Percentiles rank a stretch among this genome's conserved stretches.
These are phyloP conservation scores for Clitocybe nebularis DNA, from an alignment of 1,284 basidiomycete species.

Conservation along the genomic window DNA sequence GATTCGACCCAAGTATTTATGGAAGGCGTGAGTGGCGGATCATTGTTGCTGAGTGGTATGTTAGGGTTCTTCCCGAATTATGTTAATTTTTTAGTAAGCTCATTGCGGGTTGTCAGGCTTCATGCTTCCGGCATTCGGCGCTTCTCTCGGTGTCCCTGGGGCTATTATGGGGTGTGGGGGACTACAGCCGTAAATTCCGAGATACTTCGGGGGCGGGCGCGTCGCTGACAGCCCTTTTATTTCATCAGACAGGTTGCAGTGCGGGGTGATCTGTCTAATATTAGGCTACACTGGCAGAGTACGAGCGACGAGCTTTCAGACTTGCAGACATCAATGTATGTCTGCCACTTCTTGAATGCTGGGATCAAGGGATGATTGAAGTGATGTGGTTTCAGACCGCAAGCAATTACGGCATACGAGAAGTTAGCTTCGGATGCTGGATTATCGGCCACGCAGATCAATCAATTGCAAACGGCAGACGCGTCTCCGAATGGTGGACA, in stretches of 20 bases:
- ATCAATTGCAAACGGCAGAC: slow-evolving; percentile 18
- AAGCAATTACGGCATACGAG: slow-evolving; percentile 20
- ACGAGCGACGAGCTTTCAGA: slow-evolving; percentile 18
- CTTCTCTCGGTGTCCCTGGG: slow-evolving; percentile 20
- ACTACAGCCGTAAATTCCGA: slow-evolving; percentile 20
- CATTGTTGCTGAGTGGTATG: slow-evolving; percentile 21
- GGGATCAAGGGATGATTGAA: no score
- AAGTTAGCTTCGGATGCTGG: slow-evolving; percentile 17
- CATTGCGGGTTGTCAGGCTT: slow-evolving; percentile 14
- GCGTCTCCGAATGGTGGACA: slow-evolving; percentile 20
- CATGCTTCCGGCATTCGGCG: slow-evolving; percentile 21
- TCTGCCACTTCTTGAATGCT: background rate
- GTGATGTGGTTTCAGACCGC: slow-evolving; percentile 19
- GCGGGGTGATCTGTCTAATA: slow-evolving; percentile 19
- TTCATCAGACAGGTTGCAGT: slow-evolving; percentile 23
- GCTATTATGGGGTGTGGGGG: slow-evolving; percentile 23
- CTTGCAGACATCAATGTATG: slow-evolving; percentile 20
- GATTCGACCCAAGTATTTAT: slow-evolving; percentile 21
- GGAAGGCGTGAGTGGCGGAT: slow-evolving; percentile 23
- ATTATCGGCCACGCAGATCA: slow-evolving; percentile 14
- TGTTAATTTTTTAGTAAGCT: background rate
- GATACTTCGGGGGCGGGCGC: no score
- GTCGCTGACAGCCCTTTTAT: no score
- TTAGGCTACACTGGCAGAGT: slow-evolving; percentile 22
- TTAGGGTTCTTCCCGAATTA: background rate